Percentiles rank a stretch among this genome's conserved stretches.
Evolutionary conservation across 495 filamentous ascomycete species (phyloP).

Genomic region (Penicillium robsamsonii): DNA sequence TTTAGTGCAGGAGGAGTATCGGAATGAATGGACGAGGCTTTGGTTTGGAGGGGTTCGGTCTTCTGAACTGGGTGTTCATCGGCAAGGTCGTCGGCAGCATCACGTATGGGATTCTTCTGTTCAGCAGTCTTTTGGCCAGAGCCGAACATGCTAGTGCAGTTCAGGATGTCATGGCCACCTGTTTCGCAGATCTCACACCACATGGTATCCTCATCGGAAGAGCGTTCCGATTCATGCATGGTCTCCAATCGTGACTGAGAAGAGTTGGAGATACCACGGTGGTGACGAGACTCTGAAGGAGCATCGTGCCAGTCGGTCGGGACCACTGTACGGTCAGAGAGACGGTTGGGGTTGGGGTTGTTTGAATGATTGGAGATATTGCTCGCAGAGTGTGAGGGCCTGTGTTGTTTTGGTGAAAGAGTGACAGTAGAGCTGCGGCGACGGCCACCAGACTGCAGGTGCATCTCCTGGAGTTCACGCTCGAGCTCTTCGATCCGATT

Average conservation of each 20-base stretch:
- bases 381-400: constrained; percentile 34
- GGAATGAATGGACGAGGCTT: constrained; percentile 14
- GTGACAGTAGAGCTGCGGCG: constrained; percentile 48
- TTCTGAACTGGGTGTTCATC: constrained; percentile 12
- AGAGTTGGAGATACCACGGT: constrained; percentile 31
- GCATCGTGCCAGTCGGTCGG: constrained; percentile 45
- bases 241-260: constrained; percentile 44
- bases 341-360: constrained; percentile 38
- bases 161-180: constrained; percentile 89
- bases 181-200: constrained; percentile 98
- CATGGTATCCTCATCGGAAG: constrained; percentile 70
- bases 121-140: constrained; percentile 30
- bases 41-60: constrained; percentile 13
- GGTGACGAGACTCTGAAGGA: constrained; percentile 33
- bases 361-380: constrained; percentile 27
- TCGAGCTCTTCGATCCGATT: constrained; percentile 87
- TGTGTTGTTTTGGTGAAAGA: constrained; percentile 38
- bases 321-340: constrained; percentile 49
- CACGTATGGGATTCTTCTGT: constrained; percentile 20
- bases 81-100: constrained; percentile 21
- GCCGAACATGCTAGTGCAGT: constrained; percentile 84
- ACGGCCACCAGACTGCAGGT: constrained; percentile 25
- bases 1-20: constrained; percentile 30
- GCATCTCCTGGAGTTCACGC: constrained; percentile 72
- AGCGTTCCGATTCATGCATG: constrained; percentile 72